Conservation (phyloP, 148 eudicot species). For the Heliosperma pusillum region DNA sequence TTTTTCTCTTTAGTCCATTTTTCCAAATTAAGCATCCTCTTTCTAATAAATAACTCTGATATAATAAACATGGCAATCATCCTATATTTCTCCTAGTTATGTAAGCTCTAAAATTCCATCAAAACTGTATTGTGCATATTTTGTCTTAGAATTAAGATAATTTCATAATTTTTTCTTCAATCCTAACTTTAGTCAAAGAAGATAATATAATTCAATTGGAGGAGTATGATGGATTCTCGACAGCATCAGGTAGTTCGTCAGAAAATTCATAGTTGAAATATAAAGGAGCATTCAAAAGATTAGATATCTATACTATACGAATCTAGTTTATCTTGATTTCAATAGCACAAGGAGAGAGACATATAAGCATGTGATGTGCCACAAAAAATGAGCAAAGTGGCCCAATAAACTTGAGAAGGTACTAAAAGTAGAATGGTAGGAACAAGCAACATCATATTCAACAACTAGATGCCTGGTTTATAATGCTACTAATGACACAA, state of each 20-base stretch:
- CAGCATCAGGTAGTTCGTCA: constrained; percentile 8
- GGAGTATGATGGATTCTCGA: constrained; percentile 1
- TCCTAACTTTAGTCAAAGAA: background rate
- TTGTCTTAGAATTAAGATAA: background rate
- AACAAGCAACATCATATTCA: constrained; percentile 17
- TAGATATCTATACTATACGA: background rate
- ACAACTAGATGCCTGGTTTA: constrained; percentile 17
- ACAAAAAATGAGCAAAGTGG: constrained; percentile 18
- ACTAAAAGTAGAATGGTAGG: constrained; percentile 5
- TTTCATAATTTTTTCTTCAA: background rate
- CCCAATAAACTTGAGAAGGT: constrained; percentile 21
- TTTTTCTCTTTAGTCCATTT: background rate
- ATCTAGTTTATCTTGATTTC: constrained; percentile 2
- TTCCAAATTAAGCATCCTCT: background rate
- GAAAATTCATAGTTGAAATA: background rate
- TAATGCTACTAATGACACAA: constrained; percentile 17
- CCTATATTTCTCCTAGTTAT: background rate
- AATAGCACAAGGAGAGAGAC: background rate
- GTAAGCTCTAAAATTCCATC: background rate
- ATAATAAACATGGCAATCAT: background rate
- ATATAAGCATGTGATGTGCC: constrained; percentile 17
- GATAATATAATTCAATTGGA: background rate
- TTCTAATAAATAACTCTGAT: background rate
- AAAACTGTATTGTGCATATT: background rate
- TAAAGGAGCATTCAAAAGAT: background rate